Base-by-base conservation (phyloP, 495 filamentous ascomycete genomes). In the Penicillium lividum region DNA sequence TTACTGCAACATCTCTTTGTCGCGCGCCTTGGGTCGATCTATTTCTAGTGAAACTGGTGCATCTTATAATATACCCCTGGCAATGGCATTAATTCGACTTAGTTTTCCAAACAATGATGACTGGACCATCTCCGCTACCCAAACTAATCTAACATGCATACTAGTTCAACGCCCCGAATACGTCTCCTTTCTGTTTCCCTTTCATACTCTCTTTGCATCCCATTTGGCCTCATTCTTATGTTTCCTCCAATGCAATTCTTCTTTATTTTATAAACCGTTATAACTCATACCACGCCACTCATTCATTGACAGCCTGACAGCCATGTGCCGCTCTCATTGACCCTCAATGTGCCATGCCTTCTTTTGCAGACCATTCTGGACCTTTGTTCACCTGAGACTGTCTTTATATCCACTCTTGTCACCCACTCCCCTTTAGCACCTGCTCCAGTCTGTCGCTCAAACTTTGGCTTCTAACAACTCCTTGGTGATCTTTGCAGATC, bases 1-100 rank as follows among this genome's bases (percentile, higher is more conserved):
- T 53, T 64, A 59, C 64, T 69, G 66, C 64, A 58, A 64, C 66
- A 55, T 38, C 36, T 56, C 54, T 62, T 62, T 62, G 54, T 54
- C 54, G 52, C 46, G 46, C 55, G 57, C 54, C 29, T 51, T 51
- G 48, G 27, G 8, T 7, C 11, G 38, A 56, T 27, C 51, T 51
- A 53, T 58, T 62, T 58, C 55, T 56, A 49, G 42, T 59, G 59
- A 61, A 56, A 55, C 57, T n/a, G 15, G 38, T 6, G 2, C n/a
- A 56, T 67, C 53, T 49, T 59, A 61, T 57, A 43, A 53, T 45
- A 45, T 28, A 31, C 65, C 56, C 61, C 62, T 65, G 38, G 15
- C n/a, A 40, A 7, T 40, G 3, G 13, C 13, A n/a, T 13, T 40
- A 40, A 13, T 13, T 40, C 4, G 15, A 40, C 9, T 11, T 15